These are phyloP conservation scores for Ceratocystis variospora DNA, from an alignment of 2,329 filamentous ascomycete genomes.

Conservation along the genomic window DNA sequence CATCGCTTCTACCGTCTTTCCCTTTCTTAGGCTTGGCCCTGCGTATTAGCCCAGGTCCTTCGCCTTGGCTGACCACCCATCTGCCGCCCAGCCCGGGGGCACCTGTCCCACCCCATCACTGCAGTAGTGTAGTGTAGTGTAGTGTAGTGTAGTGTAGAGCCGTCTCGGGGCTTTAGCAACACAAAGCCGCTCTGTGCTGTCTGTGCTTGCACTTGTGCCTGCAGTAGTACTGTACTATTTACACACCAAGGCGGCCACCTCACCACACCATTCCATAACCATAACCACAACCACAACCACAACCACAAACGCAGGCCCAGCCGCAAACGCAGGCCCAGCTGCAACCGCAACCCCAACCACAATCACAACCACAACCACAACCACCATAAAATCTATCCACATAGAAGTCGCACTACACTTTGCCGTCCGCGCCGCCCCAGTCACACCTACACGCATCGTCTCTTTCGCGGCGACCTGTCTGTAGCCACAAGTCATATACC, in stretches of 20 bases:
- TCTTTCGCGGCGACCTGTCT: background rate
- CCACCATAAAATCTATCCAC: background rate
- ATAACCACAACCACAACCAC: background rate
- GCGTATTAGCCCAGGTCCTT: too few species aligned
- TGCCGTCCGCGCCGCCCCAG: background rate
- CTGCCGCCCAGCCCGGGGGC: too few species aligned
- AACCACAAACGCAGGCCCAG: background rate
- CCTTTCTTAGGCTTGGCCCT: too few species aligned
- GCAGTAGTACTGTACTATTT: too few species aligned
- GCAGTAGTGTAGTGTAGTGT: too few species aligned
- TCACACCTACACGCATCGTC: background rate
- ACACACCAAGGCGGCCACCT: background rate
- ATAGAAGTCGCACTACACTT: background rate
- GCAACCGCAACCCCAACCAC: background rate
- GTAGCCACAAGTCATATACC: background rate
- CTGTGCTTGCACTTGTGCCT: background rate
- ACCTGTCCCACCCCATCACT: too few species aligned
- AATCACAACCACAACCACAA: background rate
- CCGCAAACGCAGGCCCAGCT: too few species aligned
- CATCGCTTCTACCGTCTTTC: too few species aligned
- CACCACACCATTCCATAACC: background rate
- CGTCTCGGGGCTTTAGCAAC: background rate
- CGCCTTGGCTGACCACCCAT: too few species aligned
- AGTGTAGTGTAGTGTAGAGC: background rate
- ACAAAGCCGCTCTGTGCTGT: background rate